A percentile compares a stretch with the other conserved stretches of the same genome.
Conservation (phyloP, 2,329 filamentous ascomycete genomes). For the Colletotrichum acutatum region DNA sequence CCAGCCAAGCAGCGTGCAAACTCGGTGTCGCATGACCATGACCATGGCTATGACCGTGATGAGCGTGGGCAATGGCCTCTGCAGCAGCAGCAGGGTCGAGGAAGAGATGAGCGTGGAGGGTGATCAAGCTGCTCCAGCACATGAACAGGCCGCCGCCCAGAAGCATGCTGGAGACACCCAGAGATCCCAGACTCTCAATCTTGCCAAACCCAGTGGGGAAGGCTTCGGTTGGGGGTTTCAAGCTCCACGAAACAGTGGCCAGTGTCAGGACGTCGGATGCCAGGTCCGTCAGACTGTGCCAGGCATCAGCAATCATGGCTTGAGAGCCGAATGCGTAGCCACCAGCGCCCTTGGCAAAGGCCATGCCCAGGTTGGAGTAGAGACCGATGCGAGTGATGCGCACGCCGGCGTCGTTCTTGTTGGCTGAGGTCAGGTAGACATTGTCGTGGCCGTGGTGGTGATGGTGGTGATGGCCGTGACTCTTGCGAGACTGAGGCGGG, state of each 20-base stretch:
- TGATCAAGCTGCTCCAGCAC: conserved; percentile 80
- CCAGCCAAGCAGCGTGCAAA: conserved; percentile 94
- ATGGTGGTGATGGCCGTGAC: conserved; percentile 60
- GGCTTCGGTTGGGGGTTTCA: conserved; percentile 82
- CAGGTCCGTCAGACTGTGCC: conserved; percentile 94
- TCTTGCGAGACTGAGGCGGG: conserved; percentile 54
- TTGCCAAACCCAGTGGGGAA: conserved; percentile 97
- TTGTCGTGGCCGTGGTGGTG: conserved; percentile 88
- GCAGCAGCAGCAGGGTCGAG: conserved; percentile 69
- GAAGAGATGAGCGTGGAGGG: conserved; percentile 79
- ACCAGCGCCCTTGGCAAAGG: conserved; percentile 89
- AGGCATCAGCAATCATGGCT: conserved; percentile 90
- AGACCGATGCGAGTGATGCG: conserved; percentile 92
- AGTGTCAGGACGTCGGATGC: conserved; percentile 95
- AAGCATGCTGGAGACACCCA: conserved; percentile 93
- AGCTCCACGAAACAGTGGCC: conserved; percentile 91
- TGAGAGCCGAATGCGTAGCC: conserved; percentile 97
- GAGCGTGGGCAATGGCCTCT: conserved; percentile 63
- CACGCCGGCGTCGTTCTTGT: conserved; percentile 93
- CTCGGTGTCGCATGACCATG: conserved; percentile 78
- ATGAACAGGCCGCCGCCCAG: conserved; percentile 92
- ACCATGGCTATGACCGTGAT: conserved; percentile 72
- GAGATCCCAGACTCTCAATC: conserved; percentile 92
- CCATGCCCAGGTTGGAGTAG: conserved; percentile 93
- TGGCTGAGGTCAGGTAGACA: conserved; percentile 80